Evolutionary conservation across 2,329 filamentous ascomycete genomes (phyloP).

Genomic region (Venturia asperata): DNA sequence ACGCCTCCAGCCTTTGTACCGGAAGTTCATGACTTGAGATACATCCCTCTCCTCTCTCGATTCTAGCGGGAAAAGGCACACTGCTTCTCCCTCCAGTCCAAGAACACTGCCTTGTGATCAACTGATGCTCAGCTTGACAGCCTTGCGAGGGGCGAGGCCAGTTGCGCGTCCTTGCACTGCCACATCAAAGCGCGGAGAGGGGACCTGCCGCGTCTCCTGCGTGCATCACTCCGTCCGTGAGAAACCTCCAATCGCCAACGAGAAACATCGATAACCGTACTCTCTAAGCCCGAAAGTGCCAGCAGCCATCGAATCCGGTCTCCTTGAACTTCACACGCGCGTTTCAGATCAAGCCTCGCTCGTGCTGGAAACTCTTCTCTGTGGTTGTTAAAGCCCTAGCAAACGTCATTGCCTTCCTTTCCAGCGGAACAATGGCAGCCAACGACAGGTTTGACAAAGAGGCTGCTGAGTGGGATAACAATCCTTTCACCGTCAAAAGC

Average conservation of each 20-base stretch:
- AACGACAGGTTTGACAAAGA: slow-evolving; percentile 46
- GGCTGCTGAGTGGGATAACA: slow-evolving; percentile 49
- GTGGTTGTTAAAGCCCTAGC: not conserved
- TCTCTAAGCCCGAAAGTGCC: not conserved
- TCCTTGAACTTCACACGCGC: not conserved
- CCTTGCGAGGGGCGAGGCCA: slow-evolving; percentile 5
- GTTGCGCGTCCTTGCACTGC: slow-evolving; percentile 12
- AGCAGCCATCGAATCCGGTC: not conserved
- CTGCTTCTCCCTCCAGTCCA: not conserved
- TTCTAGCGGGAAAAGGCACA: not conserved
- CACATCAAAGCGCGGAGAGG: not conserved
- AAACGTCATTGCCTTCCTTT: not conserved
- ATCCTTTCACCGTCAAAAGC: slow-evolving; percentile 43
- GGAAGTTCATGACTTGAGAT: not conserved
- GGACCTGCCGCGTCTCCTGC: not conserved
- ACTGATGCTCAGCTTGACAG: not conserved
- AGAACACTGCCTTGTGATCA: not conserved
- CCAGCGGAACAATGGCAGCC: not conserved
- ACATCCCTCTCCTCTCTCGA: not conserved
- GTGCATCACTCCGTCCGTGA: not conserved
- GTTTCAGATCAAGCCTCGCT: not conserved
- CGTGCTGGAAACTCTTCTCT: not conserved
- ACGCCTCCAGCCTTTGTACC: not conserved
- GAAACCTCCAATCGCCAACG: slow-evolving; percentile 9
- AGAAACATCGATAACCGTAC: not conserved